These are phyloP conservation scores for Fonsecaea pedrosoi DNA, from an alignment of 2,329 filamentous ascomycete genomes.

Conservation along the genomic window DNA sequence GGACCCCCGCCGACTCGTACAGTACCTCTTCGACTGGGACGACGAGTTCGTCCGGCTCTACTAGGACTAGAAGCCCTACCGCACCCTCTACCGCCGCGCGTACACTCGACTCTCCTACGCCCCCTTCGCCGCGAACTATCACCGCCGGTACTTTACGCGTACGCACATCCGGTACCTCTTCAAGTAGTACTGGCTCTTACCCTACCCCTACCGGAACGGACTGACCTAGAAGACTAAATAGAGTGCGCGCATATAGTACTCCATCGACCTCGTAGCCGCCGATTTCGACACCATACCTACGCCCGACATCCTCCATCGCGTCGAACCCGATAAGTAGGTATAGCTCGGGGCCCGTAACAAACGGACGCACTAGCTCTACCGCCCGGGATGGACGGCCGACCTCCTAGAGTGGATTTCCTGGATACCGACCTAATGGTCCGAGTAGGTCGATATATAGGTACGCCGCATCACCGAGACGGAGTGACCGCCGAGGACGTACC, in stretches of 20 bases:
- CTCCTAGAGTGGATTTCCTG: too few relatives aligned
- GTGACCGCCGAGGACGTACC: too few relatives aligned
- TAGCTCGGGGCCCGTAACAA: too few relatives aligned
- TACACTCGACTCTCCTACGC: neutral
- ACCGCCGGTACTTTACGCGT: neutral
- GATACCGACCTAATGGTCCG: too few relatives aligned
- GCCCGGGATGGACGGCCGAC: too few relatives aligned
- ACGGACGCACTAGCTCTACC: too few relatives aligned
- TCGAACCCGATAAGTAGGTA: too few relatives aligned
- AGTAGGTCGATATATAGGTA: too few relatives aligned
- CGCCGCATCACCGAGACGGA: too few relatives aligned
- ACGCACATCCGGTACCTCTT: neutral
- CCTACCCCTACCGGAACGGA: neutral
- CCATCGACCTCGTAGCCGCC: neutral
- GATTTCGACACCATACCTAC: too few relatives aligned
- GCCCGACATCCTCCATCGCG: too few relatives aligned
- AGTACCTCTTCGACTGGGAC: neutral
- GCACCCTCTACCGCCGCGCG: neutral
- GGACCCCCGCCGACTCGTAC: neutral
- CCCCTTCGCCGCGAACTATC: neutral
- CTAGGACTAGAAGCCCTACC: neutral
- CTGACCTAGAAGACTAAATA: neutral
- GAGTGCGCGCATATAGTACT: neutral
- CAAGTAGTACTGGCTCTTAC: neutral
- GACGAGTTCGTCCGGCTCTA: neutral